Conservation (phyloP, 2,329 filamentous ascomycete species). For the Graphiopsis chlorocephala region DNA sequence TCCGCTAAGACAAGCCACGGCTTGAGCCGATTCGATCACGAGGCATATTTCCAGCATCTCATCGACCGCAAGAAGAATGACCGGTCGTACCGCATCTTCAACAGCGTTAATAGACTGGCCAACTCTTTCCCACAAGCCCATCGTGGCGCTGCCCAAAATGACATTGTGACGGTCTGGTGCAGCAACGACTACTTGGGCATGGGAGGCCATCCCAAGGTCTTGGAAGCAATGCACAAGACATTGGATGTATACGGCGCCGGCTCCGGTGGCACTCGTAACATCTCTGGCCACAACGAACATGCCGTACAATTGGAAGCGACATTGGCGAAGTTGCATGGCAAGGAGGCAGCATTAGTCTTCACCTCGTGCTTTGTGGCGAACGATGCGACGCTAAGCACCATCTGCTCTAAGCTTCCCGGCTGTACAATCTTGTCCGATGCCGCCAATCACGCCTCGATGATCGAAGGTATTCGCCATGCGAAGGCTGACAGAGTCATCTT, state of each 20-base stretch:
- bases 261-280: constrained; percentile 93
- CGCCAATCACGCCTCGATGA: constrained; percentile 98
- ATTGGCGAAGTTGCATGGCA: constrained; percentile 82
- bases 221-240: constrained; percentile 91
- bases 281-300: constrained; percentile 95
- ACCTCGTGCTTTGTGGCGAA: constrained; percentile 98
- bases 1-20: too few species aligned
- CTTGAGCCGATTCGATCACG: constrained; percentile 73
- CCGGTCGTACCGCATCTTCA: constrained; percentile 99
- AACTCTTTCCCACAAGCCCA: constrained; percentile 95
- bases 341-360: constrained; percentile 90
- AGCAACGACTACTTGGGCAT: constrained; percentile 99
- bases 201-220: constrained; percentile 83
- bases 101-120: constrained; percentile 98
- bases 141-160: constrained; percentile 69
- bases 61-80: constrained; percentile 99
- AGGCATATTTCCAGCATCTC: constrained; percentile 81
- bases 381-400: constrained; percentile 89
- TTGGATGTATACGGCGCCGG: constrained; percentile 92
- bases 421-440: constrained; percentile 98
- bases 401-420: constrained; percentile 94
- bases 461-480: constrained; percentile 96
- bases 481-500: constrained; percentile 97
- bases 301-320: constrained; percentile 80
- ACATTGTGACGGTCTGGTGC: constrained; percentile 96